Conservation (phyloP, 352 stramenopile genomes). For the Phytopythium cucurbitacearum region DNA sequence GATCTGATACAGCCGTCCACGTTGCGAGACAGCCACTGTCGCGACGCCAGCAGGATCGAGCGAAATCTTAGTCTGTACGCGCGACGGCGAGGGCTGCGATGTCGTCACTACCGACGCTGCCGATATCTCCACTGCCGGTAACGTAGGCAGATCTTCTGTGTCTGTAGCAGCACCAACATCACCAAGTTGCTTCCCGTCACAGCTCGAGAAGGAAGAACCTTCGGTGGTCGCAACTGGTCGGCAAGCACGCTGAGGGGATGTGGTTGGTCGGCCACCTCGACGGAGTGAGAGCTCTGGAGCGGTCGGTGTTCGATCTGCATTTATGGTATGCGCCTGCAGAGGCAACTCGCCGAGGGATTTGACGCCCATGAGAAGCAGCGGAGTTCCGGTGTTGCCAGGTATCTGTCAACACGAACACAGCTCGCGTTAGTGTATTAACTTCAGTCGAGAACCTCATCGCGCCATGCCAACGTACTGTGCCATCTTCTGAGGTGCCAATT, state of each 20-base stretch:
- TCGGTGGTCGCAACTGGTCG: too few species aligned
- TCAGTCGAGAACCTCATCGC: too few species aligned
- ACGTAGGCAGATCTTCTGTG: neutral
- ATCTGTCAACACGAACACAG: too few species aligned
- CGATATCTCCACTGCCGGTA: neutral
- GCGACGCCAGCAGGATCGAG: constrained; percentile 31
- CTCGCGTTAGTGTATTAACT: too few species aligned
- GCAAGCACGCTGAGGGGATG: too few species aligned
- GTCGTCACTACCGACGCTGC: neutral
- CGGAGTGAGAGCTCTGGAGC: constrained; percentile 9
- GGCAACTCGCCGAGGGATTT: constrained; percentile 5
- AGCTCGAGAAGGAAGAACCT: neutral
- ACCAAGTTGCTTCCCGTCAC: neutral
- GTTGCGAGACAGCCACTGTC: constrained; percentile 44
- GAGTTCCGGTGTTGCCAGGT: too few species aligned
- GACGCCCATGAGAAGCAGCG: neutral
- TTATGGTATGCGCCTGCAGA: neutral
- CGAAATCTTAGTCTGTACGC: constrained; percentile 54
- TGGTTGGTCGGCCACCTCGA: neutral
- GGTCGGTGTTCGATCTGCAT: constrained; percentile 3
- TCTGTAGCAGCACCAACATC: neutral
- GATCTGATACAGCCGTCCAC: constrained; percentile 58
- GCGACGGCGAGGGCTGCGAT: constrained; percentile 15
- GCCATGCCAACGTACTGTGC: too few species aligned
- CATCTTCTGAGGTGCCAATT: neutral